These are phyloP conservation scores for Schizopora paradoxa DNA, from an alignment of 1,284 basidiomycete genomes.

Conservation along the genomic window DNA sequence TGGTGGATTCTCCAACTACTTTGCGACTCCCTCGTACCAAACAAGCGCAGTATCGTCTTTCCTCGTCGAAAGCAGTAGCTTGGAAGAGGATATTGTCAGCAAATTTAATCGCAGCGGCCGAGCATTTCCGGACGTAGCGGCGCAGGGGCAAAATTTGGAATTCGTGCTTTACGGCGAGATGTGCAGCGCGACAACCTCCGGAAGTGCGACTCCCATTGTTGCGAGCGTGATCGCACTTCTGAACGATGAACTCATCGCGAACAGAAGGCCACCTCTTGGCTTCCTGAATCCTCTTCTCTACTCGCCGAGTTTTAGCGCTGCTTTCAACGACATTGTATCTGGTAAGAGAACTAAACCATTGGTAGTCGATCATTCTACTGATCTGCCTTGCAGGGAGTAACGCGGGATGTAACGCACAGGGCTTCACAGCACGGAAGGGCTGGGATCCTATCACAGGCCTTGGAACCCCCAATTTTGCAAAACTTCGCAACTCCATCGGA, in stretches of 20 bases:
- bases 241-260: constrained; percentile 46
- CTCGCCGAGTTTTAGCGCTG: constrained; percentile 26
- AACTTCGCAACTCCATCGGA: too few species aligned
- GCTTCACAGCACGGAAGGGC: too few species aligned
- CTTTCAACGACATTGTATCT: constrained; percentile 40
- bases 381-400: too few species aligned
- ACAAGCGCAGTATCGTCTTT: constrained; percentile 22
- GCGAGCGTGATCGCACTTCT: constrained; percentile 47
- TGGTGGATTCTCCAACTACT: constrained; percentile 41
- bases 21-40: constrained; percentile 36
- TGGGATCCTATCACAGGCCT: too few species aligned
- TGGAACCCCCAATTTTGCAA: too few species aligned
- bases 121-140: constrained; percentile 38
- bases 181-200: constrained; percentile 43
- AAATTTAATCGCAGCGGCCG: constrained; percentile 30
- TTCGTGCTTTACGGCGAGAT: constrained; percentile 26
- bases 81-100: constrained; percentile 15
- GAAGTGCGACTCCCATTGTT: constrained; percentile 47
- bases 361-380: too few species aligned
- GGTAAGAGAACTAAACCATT: too few species aligned
- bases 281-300: constrained; percentile 47
- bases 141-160: constrained; percentile 32
- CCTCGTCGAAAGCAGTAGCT: constrained; percentile 16
- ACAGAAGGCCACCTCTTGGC: constrained; percentile 39
- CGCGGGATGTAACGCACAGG: too few species aligned